Percentiles rank a stretch among this genome's conserved stretches.
These are phyloP conservation scores for Elongisporangium anandrum DNA, from an alignment of 352 stramenopile genomes.

Conservation along the genomic window DNA sequence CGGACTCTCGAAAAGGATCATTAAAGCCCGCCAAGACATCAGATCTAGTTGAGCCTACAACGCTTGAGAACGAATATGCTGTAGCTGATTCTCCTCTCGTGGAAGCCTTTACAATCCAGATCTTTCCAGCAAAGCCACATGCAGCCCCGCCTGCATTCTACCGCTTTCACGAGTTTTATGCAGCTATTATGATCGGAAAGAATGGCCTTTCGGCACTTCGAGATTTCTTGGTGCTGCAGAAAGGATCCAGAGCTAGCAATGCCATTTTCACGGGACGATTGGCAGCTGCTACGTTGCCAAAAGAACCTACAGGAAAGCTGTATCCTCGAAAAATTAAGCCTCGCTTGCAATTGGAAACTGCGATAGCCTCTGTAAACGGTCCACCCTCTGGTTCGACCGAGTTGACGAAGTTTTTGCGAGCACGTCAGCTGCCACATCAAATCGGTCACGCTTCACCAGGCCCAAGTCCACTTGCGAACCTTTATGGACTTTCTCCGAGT, in stretches of 20 bases:
- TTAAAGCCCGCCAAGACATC: background rate
- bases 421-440: constrained; percentile 3
- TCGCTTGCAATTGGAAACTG: constrained; percentile 3
- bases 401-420: constrained; percentile 10
- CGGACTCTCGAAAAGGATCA: background rate
- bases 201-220: constrained; percentile 24
- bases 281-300: constrained; percentile 7
- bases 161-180: constrained; percentile 21
- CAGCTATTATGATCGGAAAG: constrained; percentile 24
- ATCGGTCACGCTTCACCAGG: background rate
- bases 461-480: background rate
- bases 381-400: constrained; percentile 6
- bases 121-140: constrained; percentile 13
- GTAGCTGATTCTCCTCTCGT: constrained; percentile 38
- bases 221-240: constrained; percentile 17
- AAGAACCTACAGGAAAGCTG: background rate
- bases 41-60: background rate
- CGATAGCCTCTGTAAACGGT: background rate
- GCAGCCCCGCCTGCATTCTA: background rate
- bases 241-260: constrained; percentile 20
- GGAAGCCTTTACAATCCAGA: constrained; percentile 19
- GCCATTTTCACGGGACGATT: constrained; percentile 20
- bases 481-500: background rate
- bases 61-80: constrained; percentile 19
- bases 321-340: background rate